These are phyloP conservation scores for Hanseniaspora thailandica DNA, from an alignment of 805 yeast species.

Conservation along the genomic window DNA sequence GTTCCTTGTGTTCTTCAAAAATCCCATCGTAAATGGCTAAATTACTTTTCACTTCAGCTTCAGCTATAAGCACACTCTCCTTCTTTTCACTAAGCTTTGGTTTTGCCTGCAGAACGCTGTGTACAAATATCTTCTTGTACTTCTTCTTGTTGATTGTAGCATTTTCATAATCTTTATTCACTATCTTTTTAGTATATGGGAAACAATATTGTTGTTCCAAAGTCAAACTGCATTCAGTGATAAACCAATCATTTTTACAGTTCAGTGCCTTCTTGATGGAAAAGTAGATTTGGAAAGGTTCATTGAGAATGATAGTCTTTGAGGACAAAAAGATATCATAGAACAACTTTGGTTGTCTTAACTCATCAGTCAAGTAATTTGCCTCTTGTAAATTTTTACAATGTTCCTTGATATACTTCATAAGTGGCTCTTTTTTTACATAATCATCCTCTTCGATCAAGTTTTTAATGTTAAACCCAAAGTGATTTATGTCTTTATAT, in stretches of 20 bases:
- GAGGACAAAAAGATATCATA: conserved; percentile 11
- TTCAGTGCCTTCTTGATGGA: background rate
- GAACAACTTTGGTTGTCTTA: background rate
- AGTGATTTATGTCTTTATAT: background rate
- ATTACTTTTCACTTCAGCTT: conserved; percentile 1
- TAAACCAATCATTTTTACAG: conserved; percentile 9
- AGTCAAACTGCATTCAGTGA: background rate
- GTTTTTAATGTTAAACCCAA: conserved; percentile 31
- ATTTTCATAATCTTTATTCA: background rate
- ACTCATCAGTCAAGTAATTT: background rate
- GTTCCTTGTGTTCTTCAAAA: background rate
- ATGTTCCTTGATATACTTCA: conserved; percentile 17
- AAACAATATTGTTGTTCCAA: conserved; percentile 12
- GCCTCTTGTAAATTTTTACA: background rate
- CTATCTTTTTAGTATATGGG: background rate
- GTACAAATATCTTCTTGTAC: conserved; percentile 8
- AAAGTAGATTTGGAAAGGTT: conserved; percentile 12
- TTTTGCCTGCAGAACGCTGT: background rate
- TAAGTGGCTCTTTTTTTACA: conserved; percentile 71
- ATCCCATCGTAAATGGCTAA: background rate
- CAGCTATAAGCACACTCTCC: background rate
- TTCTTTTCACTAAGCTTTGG: background rate
- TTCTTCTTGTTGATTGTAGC: background rate
- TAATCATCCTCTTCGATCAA: conserved; percentile 62
- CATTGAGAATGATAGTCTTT: conserved; percentile 10